These are phyloP conservation scores for Rhynchosporium graminicola DNA, from an alignment of 2,329 filamentous ascomycete genomes.

Conservation along the genomic window DNA sequence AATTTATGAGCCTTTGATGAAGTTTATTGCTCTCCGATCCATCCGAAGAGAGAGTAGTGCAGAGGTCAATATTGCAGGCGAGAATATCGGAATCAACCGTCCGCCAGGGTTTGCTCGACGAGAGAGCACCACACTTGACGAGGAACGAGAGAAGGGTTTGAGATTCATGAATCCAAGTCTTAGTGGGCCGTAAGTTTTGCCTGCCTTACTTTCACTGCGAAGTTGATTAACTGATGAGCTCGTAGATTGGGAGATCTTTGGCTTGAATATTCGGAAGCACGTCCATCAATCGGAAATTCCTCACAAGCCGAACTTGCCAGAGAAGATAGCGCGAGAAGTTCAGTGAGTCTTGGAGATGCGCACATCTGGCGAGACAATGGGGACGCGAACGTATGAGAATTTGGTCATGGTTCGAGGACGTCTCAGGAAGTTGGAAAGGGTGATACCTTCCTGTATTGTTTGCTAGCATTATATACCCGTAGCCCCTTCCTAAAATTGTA, in stretches of 20 bases:
- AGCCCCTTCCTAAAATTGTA: conserved; percentile 22
- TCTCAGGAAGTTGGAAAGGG: conserved; percentile 14
- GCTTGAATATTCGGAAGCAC: conserved; percentile 47
- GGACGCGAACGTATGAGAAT: conserved; percentile 38
- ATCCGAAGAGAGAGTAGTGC: conserved; percentile 66
- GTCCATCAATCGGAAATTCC: conserved; percentile 20
- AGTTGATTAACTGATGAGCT: conserved; percentile 18
- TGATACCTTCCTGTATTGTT: conserved; percentile 26
- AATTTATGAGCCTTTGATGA: conserved; percentile 85
- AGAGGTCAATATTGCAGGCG: conserved; percentile 47
- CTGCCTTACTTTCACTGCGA: background rate
- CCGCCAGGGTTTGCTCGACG: conserved; percentile 34
- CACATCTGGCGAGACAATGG: conserved; percentile 50
- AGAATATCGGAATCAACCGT: conserved; percentile 37
- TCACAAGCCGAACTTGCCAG: conserved; percentile 23
- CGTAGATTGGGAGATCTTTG: conserved; percentile 67
- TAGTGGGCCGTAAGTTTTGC: conserved; percentile 58
- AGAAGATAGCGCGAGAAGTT: conserved; percentile 46
- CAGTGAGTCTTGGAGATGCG: conserved; percentile 51
- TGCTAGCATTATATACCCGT: conserved; percentile 24
- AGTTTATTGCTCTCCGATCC: conserved; percentile 87
- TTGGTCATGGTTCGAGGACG: conserved; percentile 16
- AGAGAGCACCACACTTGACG: conserved; percentile 64
- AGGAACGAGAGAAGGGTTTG: conserved; percentile 68
- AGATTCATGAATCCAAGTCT: conserved; percentile 78